Percentiles rank a stretch among this genome's conserved stretches.
Conservation (phyloP, 2,329 filamentous ascomycete genomes). For the Harringtonia aguacate region DNA sequence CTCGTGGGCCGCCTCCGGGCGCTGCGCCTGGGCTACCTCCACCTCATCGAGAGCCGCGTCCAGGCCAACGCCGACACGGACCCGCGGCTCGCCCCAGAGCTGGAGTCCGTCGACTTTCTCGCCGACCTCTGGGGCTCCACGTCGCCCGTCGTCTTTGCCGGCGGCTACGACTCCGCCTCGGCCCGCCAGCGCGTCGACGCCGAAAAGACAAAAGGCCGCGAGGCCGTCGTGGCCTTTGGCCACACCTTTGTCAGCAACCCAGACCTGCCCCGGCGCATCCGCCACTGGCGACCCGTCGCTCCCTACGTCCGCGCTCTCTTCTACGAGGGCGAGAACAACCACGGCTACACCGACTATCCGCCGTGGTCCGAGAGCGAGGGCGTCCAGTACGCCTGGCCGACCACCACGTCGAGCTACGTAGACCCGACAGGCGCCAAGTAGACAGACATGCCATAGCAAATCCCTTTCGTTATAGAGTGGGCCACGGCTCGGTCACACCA, state of each 20-base stretch:
- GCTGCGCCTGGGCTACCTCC: conserved; percentile 41
- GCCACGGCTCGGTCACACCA: no score
- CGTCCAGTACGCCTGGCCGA: no score
- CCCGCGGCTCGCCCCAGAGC: no score
- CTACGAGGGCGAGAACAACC: conserved; percentile 21
- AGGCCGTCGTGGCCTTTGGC: conserved; percentile 26
- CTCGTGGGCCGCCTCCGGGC: conserved; percentile 35
- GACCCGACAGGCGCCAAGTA: no score
- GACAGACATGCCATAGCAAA: no score
- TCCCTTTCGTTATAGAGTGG: no score
- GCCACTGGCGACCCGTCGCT: conserved; percentile 22
- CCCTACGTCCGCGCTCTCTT: conserved; percentile 25
- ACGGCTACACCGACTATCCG: conserved; percentile 27
- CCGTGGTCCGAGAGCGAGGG: no score
- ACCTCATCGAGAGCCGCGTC: conserved; percentile 44
- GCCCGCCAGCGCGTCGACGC: conserved; percentile 18
- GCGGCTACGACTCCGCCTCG: conserved; percentile 13
- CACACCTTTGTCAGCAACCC: conserved; percentile 40
- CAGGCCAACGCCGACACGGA: conserved; percentile 14
- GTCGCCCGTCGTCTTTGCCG: conserved; percentile 18
- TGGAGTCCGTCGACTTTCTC: conserved; percentile 17
- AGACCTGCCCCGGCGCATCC: conserved; percentile 27
- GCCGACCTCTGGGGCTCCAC: conserved; percentile 16
- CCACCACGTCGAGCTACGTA: no score
- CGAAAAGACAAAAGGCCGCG: no score